These are phyloP conservation scores for Alternaria incomplexa DNA, from an alignment of 2,329 filamentous ascomycete species.

Conservation along the genomic window DNA sequence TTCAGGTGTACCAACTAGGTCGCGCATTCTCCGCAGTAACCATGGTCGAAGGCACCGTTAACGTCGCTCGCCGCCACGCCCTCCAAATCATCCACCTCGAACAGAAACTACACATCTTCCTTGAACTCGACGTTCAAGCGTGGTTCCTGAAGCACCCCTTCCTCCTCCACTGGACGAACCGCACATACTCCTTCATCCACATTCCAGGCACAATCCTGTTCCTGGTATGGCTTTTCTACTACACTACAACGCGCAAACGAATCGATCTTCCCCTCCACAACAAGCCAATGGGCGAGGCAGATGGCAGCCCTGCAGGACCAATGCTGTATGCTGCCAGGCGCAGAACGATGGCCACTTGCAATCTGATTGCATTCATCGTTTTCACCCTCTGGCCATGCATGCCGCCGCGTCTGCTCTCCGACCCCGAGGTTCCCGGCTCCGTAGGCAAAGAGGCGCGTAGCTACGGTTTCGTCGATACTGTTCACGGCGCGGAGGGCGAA, in stretches of 20 bases:
- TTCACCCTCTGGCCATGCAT: conserved; percentile 68
- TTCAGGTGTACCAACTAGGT: conserved; percentile 74
- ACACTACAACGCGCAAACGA: conserved; percentile 68
- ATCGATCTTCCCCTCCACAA: conserved; percentile 49
- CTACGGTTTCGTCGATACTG: conserved; percentile 65
- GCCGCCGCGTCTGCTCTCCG: conserved; percentile 64
- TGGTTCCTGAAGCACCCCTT: conserved; percentile 61
- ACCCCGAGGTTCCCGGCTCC: conserved; percentile 59
- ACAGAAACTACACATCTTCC: conserved; percentile 67
- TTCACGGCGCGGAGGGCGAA: conserved; percentile 63
- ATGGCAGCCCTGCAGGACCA: conserved; percentile 56
- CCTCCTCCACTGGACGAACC: conserved; percentile 72
- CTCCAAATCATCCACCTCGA: conserved; percentile 72
- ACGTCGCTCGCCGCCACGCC: conserved; percentile 71
- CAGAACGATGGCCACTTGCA: conserved; percentile 64
- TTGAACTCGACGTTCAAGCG: conserved; percentile 67
- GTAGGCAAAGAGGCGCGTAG: conserved; percentile 65
- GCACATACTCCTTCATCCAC: conserved; percentile 78
- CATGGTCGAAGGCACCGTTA: conserved; percentile 70
- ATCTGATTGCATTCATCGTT: conserved; percentile 64
- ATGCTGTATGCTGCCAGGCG: conserved; percentile 62
- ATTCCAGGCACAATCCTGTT: conserved; percentile 79
- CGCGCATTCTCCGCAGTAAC: conserved; percentile 74
- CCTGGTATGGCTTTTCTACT: conserved; percentile 70
- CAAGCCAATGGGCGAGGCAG: conserved; percentile 33